Base-by-base conservation (phyloP, 2,329 filamentous ascomycete species). In the Cercospora canescens region DNA sequence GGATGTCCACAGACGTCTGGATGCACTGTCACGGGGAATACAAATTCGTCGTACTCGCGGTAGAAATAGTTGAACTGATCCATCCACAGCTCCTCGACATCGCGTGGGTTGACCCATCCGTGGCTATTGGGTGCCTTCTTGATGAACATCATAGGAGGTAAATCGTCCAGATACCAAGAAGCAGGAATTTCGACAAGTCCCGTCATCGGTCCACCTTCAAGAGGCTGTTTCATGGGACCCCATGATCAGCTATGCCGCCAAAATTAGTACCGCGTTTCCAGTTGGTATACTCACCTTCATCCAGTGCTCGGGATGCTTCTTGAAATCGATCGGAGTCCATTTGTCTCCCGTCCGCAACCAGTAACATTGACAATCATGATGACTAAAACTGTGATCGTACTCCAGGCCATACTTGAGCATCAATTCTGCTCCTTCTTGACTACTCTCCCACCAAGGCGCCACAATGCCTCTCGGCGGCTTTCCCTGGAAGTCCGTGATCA, bases 21-120 rank as follows among this genome's bases (percentile, higher is more conserved):
- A 76, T 93, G 90, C 37, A 92, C 89, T 0, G 90, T 93, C 77
- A 93, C 90, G 0, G 91, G 90, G 71, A 93, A 92, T 60, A 92
- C 85, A 68, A 92, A 92, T 71, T 91, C 88, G 71, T 93, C 89
- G 68, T 91, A 89, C 76, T 93, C 89, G 30, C 89, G 82, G 75
- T 93, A 93, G 73, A 91, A 92, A 77, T 92, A 92, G 71, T 89
- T 85, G 66, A 90, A 90, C 69, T 90, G 87, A 66, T 90, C 87
- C 71, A 84, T 79, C 88, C 87, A 90, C 35, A 89, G 83, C 35
- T 88, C 86, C 72, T 90, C 87, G 1, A 90, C 83, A 67, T 88
- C 86, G n/a, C 84, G 78, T 0, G 84, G 79, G 58, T 76, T 76
- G 2, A 83, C 81, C 79, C 79, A 89, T 7, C 89, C 89, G 72